Evolutionary conservation across 2,329 filamentous ascomycete species (phyloP).

Genomic region (Penicillium sp.): DNA sequence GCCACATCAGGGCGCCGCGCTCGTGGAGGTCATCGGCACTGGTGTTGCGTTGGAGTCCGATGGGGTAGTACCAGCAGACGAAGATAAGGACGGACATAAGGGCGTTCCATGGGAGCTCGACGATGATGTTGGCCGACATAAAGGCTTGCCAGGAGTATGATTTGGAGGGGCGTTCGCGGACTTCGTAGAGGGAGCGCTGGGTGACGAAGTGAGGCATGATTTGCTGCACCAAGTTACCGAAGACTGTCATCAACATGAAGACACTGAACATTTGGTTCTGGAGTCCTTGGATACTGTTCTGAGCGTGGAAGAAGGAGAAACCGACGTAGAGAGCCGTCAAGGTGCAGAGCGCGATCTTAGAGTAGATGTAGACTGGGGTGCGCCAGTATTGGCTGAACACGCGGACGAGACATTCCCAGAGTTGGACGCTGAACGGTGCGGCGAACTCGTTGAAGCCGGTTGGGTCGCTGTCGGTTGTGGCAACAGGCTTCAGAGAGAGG

Average conservation of each 20-base stretch:
- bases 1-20: constrained; percentile 63
- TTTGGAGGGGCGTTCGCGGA: constrained; percentile 62
- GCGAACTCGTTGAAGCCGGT: constrained; percentile 74
- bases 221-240: constrained; percentile 57
- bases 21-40: constrained; percentile 42
- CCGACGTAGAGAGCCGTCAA: constrained; percentile 73
- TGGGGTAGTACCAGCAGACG: constrained; percentile 66
- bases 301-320: constrained; percentile 75
- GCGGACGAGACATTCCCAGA: constrained; percentile 65
- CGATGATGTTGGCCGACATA: constrained; percentile 67
- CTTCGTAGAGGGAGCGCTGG: constrained; percentile 59
- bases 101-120: constrained; percentile 67
- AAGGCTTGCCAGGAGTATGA: constrained; percentile 73
- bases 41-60: constrained; percentile 48
- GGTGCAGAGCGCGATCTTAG: constrained; percentile 68
- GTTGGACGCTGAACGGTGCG: constrained; percentile 67
- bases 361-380: constrained; percentile 83
- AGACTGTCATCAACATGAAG: constrained; percentile 81
- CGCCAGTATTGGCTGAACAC: constrained; percentile 93
- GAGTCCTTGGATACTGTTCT: constrained; percentile 73
- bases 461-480: constrained; percentile 43
- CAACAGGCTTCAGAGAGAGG: constrained; percentile 41
- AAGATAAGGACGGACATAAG: constrained; percentile 63
- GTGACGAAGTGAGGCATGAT: constrained; percentile 61
- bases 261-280: constrained; percentile 91